Evolutionary conservation across 164 flowering plant species (phyloP).

Genomic region (Amborella trichopoda): DNA sequence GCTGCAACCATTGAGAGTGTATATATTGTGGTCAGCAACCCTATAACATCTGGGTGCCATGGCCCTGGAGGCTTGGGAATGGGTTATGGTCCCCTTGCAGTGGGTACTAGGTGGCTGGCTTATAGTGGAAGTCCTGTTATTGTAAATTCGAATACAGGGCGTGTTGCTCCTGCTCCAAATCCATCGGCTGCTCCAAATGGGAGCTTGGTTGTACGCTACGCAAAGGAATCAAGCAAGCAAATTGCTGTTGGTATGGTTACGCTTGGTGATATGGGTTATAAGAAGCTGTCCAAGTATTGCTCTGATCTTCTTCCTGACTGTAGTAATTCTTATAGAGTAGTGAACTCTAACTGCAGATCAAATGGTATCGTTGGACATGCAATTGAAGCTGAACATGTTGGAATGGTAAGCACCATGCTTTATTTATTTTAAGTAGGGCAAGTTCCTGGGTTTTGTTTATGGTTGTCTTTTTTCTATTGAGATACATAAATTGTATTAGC

Average conservation of each 20-base stretch:
- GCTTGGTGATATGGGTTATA: slow-evolving; percentile 68
- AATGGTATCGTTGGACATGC: slow-evolving; percentile 35
- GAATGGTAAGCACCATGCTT: slow-evolving; percentile 66
- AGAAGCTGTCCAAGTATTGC: slow-evolving; percentile 60
- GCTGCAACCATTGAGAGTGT: slow-evolving; percentile 62
- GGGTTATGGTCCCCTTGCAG: slow-evolving; percentile 75
- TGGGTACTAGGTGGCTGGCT: slow-evolving; percentile 83
- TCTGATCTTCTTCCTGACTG: slow-evolving; percentile 61
- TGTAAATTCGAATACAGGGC: slow-evolving; percentile 29
- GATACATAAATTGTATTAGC: no score
- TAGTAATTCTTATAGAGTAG: slow-evolving; percentile 25
- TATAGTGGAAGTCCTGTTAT: slow-evolving; percentile 59
- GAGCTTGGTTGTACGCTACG: slow-evolving; percentile 63
- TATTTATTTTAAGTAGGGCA: not conserved
- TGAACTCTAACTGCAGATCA: slow-evolving; percentile 27
- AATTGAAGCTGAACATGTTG: slow-evolving; percentile 45
- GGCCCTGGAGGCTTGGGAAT: slow-evolving; percentile 29
- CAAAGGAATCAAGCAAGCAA: slow-evolving; percentile 76
- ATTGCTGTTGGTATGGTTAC: slow-evolving; percentile 78
- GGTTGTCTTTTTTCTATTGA: no score
- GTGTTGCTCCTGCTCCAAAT: slow-evolving; percentile 56
- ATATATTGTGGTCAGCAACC: slow-evolving; percentile 58
- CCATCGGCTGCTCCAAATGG: slow-evolving; percentile 46
- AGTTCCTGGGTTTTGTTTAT: not conserved
- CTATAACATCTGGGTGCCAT: slow-evolving; percentile 26